Percentiles rank a stretch among this genome's conserved stretches.
Conservation (phyloP, 2,329 filamentous ascomycete species). For the Cladosporium velox region DNA sequence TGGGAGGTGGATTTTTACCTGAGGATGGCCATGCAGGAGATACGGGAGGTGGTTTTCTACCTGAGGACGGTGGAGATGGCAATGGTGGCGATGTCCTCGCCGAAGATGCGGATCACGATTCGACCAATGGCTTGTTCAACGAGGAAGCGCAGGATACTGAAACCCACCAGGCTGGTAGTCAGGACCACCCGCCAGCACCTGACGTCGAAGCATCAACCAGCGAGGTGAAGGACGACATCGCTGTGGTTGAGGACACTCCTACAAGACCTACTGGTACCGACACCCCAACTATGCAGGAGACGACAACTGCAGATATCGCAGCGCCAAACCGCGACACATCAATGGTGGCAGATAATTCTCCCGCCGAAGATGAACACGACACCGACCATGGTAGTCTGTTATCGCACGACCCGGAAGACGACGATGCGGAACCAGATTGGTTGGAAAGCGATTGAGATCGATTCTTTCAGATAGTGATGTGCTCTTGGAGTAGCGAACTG, state of each 20-base stretch:
- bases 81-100: conserved; percentile 13
- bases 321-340: background rate
- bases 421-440: conserved; percentile 67
- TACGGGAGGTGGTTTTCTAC: background rate
- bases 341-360: background rate
- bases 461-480: background rate
- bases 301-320: background rate
- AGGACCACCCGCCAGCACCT: background rate
- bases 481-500: background rate
- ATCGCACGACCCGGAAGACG: conserved; percentile 65
- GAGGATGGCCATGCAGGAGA: background rate
- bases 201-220: background rate
- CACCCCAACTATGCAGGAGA: background rate
- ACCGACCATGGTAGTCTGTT: conserved; percentile 55
- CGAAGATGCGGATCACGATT: conserved; percentile 3
- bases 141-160: background rate
- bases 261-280: background rate
- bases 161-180: background rate
- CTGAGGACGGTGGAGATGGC: background rate
- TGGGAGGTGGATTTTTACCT: background rate
- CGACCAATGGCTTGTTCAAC: conserved; percentile 7
- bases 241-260: background rate
- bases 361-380: conserved; percentile 25
- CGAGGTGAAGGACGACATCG: background rate
- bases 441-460: conserved; percentile 44